Percentiles rank a stretch among this genome's conserved stretches.
These are phyloP conservation scores for Penicillium salamii DNA, from an alignment of 495 filamentous ascomycete genomes.

Conservation along the genomic window DNA sequence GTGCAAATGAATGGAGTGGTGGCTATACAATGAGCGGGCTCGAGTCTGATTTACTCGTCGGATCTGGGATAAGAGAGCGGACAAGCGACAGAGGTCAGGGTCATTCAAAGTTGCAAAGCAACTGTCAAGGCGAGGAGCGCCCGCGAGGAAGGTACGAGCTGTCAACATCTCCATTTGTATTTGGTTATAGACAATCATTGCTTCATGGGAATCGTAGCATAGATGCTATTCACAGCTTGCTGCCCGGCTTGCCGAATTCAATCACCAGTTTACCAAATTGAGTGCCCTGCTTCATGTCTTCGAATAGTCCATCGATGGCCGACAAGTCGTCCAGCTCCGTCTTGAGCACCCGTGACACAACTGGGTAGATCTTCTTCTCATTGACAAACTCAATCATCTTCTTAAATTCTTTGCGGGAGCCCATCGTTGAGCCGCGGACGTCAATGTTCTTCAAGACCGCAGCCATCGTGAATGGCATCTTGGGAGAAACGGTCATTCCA, in stretches of 20 bases:
- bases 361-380: slow-evolving; percentile 58
- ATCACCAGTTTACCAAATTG: slow-evolving; percentile 81
- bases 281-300: slow-evolving; percentile 69
- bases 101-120: no score
- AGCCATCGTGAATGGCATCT: slow-evolving; percentile 68
- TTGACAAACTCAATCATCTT: slow-evolving; percentile 76
- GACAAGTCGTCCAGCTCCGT: slow-evolving; percentile 61
- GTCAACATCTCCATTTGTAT: not conserved
- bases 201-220: not conserved
- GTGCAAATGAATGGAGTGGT: slow-evolving; percentile 2
- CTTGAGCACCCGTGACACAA: slow-evolving; percentile 59
- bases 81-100: not conserved
- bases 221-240: slow-evolving; percentile 39
- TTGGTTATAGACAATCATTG: not conserved
- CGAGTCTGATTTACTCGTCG: not conserved
- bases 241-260: slow-evolving; percentile 41
- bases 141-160: slow-evolving; percentile 5
- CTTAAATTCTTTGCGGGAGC: slow-evolving; percentile 67
- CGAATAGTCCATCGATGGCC: slow-evolving; percentile 65
- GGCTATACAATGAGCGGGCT: slow-evolving; percentile 3
- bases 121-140: not conserved
- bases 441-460: slow-evolving; percentile 77
- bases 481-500: slow-evolving; percentile 74
- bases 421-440: slow-evolving; percentile 70
- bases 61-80: not conserved